These are phyloP conservation scores for Musa schizocarpa DNA, from an alignment of 176 grass and related monocot genomes.

Conservation along the genomic window DNA sequence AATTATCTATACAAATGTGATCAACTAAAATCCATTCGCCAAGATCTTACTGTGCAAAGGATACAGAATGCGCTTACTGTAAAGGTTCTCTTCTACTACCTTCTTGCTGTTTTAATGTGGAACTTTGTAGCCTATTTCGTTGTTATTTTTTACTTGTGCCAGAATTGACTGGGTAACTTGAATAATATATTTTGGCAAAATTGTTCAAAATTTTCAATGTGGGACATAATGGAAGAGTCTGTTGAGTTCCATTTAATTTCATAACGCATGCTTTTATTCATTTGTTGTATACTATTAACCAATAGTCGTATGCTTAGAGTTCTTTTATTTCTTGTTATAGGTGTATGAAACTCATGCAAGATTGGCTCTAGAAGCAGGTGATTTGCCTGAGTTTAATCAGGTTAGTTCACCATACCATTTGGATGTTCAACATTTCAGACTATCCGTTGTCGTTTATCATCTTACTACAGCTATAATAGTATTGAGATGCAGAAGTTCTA, in stretches of 20 bases:
- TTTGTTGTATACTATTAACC: background rate
- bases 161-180: no score
- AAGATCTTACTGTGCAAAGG: slow-evolving; percentile 95
- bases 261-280: background rate
- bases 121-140: background rate
- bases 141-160: background rate
- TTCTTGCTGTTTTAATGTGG: background rate
- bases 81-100: slow-evolving; percentile 48
- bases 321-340: slow-evolving; percentile 39
- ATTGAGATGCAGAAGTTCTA: no score
- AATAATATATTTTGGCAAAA: no score
- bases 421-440: background rate
- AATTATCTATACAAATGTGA: slow-evolving; percentile 94
- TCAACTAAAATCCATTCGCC: slow-evolving; percentile 96
- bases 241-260: background rate
- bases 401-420: slow-evolving; percentile 17
- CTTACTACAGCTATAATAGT: no score
- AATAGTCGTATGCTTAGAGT: background rate
- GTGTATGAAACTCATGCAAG: slow-evolving; percentile 98
- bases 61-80: slow-evolving; percentile 81
- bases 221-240: background rate
- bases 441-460: slow-evolving; percentile 2
- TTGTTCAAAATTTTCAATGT: background rate
- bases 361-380: slow-evolving; percentile 73
- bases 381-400: slow-evolving; percentile 94